These are phyloP conservation scores for Zostera marina DNA, from an alignment of 116 monocot genomes.

Conservation along the genomic window DNA sequence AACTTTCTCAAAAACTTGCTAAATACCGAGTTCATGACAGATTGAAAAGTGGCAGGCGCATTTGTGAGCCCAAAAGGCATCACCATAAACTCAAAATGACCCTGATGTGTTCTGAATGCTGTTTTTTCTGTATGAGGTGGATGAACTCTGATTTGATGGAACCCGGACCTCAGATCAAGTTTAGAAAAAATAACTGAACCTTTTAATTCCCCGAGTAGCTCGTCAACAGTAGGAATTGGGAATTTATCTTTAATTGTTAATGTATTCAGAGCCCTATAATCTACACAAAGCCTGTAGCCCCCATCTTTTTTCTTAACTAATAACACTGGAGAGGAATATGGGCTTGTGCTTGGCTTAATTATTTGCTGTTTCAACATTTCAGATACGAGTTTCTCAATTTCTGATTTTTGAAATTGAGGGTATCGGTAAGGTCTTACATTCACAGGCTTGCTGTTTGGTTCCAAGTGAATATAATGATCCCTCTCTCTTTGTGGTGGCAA, in stretches of 20 bases:
- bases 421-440: background rate
- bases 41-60: conserved; percentile 2
- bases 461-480: background rate
- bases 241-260: background rate
- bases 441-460: background rate
- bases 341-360: background rate
- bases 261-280: background rate
- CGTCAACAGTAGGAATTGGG: background rate
- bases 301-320: background rate
- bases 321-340: background rate
- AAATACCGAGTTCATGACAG: conserved; percentile 6
- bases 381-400: background rate
- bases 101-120: background rate
- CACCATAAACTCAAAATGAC: background rate
- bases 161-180: background rate
- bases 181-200: background rate
- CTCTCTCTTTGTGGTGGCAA: background rate
- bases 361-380: background rate
- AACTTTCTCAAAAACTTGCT: background rate
- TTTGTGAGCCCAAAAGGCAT: conserved; percentile 3
- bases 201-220: background rate
- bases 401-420: background rate
- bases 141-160: background rate
- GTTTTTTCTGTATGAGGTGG: background rate
- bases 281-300: background rate